Evolutionary conservation across 768 basidiomycete species (phyloP), one percentile per base, ranked within the genome.

Genomic region (Panus rudis): DNA sequence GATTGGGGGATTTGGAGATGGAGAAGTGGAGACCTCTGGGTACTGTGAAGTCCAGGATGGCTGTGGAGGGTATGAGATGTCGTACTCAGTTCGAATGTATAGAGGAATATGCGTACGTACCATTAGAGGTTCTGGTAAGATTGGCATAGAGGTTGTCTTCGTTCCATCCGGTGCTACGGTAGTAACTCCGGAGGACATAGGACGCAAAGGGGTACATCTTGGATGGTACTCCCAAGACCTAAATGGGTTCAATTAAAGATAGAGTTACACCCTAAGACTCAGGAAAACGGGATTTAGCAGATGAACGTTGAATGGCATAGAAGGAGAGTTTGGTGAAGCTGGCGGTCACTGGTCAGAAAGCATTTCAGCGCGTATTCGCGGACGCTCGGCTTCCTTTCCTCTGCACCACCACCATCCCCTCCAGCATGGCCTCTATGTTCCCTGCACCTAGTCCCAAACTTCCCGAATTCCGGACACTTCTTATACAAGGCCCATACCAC

Each of bases 121-220:
- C 87, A 65, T 76, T 82, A 2, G 92, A 94, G 26, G 91, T 87
- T 42, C 89, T 79, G 1, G 91, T 96, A 33, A 98, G 55, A 51
- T 93, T 90, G 2, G 85, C 79, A 56, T 90, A 97, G 17, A 94
- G 70, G 56, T 94, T 94, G 63, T 97, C 93, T 59, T 94, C 90
- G 54, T 92, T 92, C 94, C 94, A 98, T 49, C 90, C 88, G 24
- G 91, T 96, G n/a, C 80, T 81, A 51, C 78, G 76, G 70, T 91
- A 92, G 64, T 94, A 97, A 61, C 75, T 83, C 50, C 85, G 83
- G 27, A 97, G 71, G 44, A 97, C 84, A 66, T 91, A 89, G 12
- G 86, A 77, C 28, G 88, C 82, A 56, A 91, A 91, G 5, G 89
- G 84, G 64, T 89, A 84, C 89, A 91, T 89, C 3, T 16, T 24